Base-by-base conservation (phyloP, 495 filamentous ascomycete genomes). In the Penicillium flavigenum region DNA sequence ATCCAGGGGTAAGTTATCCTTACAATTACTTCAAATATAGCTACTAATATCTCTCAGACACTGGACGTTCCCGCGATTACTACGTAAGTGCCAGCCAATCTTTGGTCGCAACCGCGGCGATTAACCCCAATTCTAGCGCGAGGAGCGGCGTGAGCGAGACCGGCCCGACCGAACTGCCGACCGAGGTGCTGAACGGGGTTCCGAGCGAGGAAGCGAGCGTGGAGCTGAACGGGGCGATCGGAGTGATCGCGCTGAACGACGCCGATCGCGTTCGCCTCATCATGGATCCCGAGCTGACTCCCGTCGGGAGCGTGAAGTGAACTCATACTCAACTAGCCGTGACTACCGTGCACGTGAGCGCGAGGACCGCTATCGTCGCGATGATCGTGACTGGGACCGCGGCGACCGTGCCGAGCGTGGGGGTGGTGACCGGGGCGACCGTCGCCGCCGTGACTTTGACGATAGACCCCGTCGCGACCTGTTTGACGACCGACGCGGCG, bases 291-390 rank as follows among this genome's bases (percentile, higher is more conserved):
- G 87, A 57, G 76, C 72, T 29, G 52, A 55, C 32, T 73, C 79
- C 51, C 80, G 83, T 58, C 79, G 83, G 48, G 86, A 90, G 45
- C 81, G 81, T 61, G 91, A 96, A 63, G 81, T 84, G 69, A 92
- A 97, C 67, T 84, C 89, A 10, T 97, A 97, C 75, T 93, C 91
- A 9, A 89, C 88, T 8, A 95, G 90, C 69, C 86, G 92, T 49
- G 91, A 88, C 76, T 93, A 94, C 72, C 83, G 92, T 71, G 92
- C 93, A 66, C 82, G 92, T 36, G 92, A 96, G 78, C 87, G 92
- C 44, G 92, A 96, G 67, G 91, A 96, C 54, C 82, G 90, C 62
- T 96, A 96, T 66, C 63, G 63, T 12, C 46, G 61, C 27, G 83
- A 82, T 46, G 84, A 84, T 22, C 74, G 87, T 24, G 63, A 66